Base-by-base conservation (phyloP, 345 rosid species). In the Zanthoxylum bungeanum region DNA sequence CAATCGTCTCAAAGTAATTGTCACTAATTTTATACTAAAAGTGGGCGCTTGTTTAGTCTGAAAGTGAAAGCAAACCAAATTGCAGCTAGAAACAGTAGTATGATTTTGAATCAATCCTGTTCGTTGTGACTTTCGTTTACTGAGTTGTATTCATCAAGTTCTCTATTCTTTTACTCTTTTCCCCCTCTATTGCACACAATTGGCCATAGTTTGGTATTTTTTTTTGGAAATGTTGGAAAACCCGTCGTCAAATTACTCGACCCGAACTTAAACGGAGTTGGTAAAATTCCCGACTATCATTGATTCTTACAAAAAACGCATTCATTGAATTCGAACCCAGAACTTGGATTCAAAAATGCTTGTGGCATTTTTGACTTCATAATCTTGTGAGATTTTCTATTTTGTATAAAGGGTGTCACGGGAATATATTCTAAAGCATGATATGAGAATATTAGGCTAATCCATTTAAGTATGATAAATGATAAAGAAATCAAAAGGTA, bases 381-480 rank as follows among this genome's bases (percentile, higher is more conserved):
- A 24, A 25, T 16, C 67, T 14, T 7, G 7, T 8, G 7, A 44
- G 4, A 40, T 40, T 3, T 3, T 1, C 1, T 3, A 12, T 42
- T 12, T 42, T 42, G 11, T 3, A 3, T 44, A 17, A 8, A 5
- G n/a, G 50, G 11, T 25, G 62, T 4, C 22, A 17, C 27, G 22
- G 27, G 42, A 44, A 36, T 21, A 53, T n/a, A 19, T 34, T 27
- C 44, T 8, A 10, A 68, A 56, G 33, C 8, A 14, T n/a, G 56
- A 14, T 17, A 16, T 6, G 52, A 37, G 66, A 73, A 66, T 59
- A 66, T 58, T 74, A 74, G 77, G 61, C 59, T 14, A 74, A 59
- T 58, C 36, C 4, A 5, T 47, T 22, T 42, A 25, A 44, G n/a
- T n/a, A 60, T 66, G 22, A 33, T 55, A 24, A 25, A 55, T 33